Evolutionary conservation across 108 stramenopile species (phyloP).

Genomic region (Stephanodiscus triporus): DNA sequence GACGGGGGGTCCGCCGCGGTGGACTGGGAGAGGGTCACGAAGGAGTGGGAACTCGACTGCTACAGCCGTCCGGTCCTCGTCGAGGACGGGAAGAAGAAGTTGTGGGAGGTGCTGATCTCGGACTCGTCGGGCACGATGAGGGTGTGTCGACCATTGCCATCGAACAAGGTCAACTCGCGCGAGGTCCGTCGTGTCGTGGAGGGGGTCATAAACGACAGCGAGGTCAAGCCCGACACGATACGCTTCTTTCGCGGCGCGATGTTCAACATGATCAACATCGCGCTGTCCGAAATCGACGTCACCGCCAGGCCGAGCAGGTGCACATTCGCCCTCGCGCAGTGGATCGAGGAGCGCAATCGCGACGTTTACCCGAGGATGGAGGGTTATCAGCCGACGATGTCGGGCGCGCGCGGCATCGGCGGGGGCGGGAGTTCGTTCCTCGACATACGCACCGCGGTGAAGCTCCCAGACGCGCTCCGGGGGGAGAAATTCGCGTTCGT

Average conservation of each 20-base stretch:
- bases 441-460: constrained; percentile 88
- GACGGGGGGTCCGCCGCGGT: background rate
- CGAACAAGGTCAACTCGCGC: constrained; percentile 91
- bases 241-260: constrained; percentile 96
- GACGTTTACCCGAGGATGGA: constrained; percentile 88
- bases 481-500: constrained; percentile 98
- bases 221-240: constrained; percentile 76
- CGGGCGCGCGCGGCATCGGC: constrained; percentile 52
- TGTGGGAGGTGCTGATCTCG: constrained; percentile 95
- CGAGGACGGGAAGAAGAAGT: constrained; percentile 82
- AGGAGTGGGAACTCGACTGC: constrained; percentile 91
- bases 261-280: constrained; percentile 98
- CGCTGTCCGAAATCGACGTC: constrained; percentile 80
- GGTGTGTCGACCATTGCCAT: constrained; percentile 65
- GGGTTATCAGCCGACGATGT: constrained; percentile 80
- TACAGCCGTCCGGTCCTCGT: constrained; percentile 91
- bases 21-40: constrained; percentile 42
- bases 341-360: constrained; percentile 91
- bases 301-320: constrained; percentile 85
- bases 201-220: constrained; percentile 81
- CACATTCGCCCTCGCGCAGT: constrained; percentile 89
- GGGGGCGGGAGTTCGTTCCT: constrained; percentile 66
- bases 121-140: constrained; percentile 85
- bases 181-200: constrained; percentile 87
- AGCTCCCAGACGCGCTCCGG: constrained; percentile 91